Conservation (phyloP, 495 filamentous ascomycete species). For the Friedmanniomyces endolithicus region DNA sequence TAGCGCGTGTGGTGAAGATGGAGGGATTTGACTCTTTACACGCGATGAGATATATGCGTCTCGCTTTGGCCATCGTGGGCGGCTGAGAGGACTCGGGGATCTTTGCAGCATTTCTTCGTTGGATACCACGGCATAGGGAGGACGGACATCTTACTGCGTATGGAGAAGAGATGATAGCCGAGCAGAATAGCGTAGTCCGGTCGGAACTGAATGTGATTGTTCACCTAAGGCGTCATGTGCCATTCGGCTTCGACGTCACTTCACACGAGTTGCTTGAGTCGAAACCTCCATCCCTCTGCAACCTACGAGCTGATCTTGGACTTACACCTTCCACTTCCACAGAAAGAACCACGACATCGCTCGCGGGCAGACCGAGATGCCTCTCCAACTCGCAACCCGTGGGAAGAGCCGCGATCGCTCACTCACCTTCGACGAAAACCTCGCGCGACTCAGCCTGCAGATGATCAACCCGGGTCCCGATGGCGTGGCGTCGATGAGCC, state of each 20-base stretch:
- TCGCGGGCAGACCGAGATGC: neutral
- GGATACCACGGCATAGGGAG: slow-evolving; percentile 16
- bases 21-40: neutral
- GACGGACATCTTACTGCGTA: neutral
- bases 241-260: slow-evolving; percentile 6
- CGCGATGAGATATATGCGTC: neutral
- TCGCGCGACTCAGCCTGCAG: neutral
- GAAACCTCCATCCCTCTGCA: neutral
- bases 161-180: neutral
- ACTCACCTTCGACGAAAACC: neutral
- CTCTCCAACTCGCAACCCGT: neutral
- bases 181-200: neutral
- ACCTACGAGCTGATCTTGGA: neutral
- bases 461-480: slow-evolving; percentile 1
- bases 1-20: slow-evolving; percentile 23
- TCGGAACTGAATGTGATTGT: neutral
- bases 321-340: neutral
- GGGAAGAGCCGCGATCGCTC: neutral
- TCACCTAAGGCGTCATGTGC: neutral
- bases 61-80: neutral
- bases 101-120: slow-evolving; percentile 1
- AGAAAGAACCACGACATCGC: neutral
- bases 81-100: neutral
- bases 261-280: neutral
- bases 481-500: neutral